These are phyloP conservation scores for Fusarium temperatum DNA, from an alignment of 2,329 filamentous ascomycete genomes.

Conservation along the genomic window DNA sequence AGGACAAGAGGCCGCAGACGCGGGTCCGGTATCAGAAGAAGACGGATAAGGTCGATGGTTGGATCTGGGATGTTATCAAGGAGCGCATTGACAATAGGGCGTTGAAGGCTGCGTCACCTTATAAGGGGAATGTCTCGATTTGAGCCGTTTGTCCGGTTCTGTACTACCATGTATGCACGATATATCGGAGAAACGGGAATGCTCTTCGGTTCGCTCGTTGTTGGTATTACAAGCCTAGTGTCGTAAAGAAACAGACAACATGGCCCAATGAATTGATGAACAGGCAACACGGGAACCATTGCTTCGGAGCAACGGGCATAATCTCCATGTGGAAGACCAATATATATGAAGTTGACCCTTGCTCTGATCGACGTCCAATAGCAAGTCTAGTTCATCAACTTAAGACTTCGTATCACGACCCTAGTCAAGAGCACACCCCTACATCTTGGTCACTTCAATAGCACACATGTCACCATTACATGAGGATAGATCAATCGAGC, in stretches of 20 bases:
- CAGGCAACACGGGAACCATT: not conserved
- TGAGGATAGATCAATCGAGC: not conserved
- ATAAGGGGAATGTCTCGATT: not conserved
- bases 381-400: not conserved
- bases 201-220: not conserved
- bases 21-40: slow-evolving; percentile 41
- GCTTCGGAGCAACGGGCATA: not conserved
- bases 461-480: not conserved
- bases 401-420: not conserved
- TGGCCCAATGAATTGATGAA: no score
- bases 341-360: not conserved
- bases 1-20: slow-evolving; percentile 37
- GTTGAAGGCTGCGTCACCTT: slow-evolving; percentile 8
- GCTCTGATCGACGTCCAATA: not conserved
- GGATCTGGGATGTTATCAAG: slow-evolving; percentile 54
- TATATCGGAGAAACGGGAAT: not conserved
- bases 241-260: not conserved
- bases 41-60: slow-evolving; percentile 47
- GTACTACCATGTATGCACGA: not conserved
- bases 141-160: not conserved
- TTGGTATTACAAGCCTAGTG: not conserved
- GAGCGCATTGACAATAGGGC: slow-evolving; percentile 44
- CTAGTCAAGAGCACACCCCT: not conserved
- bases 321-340: not conserved
- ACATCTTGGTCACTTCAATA: not conserved